A percentile compares a stretch with the other conserved stretches of the same genome.
Evolutionary conservation across 768 basidiomycete species (phyloP).

Genomic region (Lyophyllum atratum): DNA sequence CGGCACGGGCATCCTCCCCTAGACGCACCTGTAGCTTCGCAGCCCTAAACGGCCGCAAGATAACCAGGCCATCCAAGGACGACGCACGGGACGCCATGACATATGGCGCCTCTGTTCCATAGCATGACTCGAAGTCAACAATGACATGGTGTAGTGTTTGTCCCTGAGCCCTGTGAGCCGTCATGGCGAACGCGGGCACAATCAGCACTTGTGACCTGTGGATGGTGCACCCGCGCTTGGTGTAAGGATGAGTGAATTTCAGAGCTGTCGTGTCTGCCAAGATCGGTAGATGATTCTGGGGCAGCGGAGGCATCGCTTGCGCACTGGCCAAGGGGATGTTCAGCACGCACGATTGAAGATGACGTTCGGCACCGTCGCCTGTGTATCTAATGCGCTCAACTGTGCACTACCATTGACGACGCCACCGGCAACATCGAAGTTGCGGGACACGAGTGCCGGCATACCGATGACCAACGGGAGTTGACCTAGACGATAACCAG

Average conservation of each 20-base stretch:
- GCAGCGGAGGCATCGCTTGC: not conserved
- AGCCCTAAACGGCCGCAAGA: conserved; percentile 5
- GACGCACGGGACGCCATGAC: conserved; percentile 32
- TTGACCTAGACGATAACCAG: conserved; percentile 28
- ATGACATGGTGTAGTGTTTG: conserved; percentile 25
- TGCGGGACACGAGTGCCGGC: conserved; percentile 39
- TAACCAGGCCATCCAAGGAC: conserved; percentile 11
- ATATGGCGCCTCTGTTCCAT: conserved; percentile 26
- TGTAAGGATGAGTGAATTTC: conserved; percentile 20
- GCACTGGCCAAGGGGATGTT: conserved; percentile 7
- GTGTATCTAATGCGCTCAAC: conserved; percentile 25
- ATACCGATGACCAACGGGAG: conserved; percentile 39
- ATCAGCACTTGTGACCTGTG: conserved; percentile 26
- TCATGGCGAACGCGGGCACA: conserved; percentile 30
- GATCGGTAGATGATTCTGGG: not conserved
- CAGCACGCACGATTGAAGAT: conserved; percentile 26
- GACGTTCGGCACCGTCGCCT: conserved; percentile 13
- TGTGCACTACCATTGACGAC: conserved; percentile 36
- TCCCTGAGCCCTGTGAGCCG: conserved; percentile 32
- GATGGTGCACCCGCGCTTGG: not conserved
- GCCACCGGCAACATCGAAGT: conserved; percentile 37
- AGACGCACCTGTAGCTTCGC: not conserved
- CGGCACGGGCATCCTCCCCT: not conserved
- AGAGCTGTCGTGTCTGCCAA: conserved; percentile 26
- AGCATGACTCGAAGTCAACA: conserved; percentile 24